Base-by-base conservation (phyloP, 768 basidiomycete species). In the Trametes punicea region DNA sequence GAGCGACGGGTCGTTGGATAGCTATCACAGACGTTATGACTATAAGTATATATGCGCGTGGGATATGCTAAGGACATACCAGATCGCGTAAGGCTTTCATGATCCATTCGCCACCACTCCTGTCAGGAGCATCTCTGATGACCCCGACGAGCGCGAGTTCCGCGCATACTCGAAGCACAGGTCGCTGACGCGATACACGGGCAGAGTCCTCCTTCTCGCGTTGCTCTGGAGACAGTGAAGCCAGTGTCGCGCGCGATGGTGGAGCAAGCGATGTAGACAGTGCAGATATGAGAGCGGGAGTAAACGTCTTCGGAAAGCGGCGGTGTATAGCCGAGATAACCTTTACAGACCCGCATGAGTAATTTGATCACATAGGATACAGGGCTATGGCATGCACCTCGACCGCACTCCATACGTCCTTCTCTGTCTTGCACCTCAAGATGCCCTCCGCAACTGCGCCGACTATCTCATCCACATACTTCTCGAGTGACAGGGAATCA, bases 401-500 rank as follows among this genome's bases (percentile, higher is more conserved):
- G 16, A 93, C 89, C 25, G 93, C 93, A 55, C 85, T 86, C 86
- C 89, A 89, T 18, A 92, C 81, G 64, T 99, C 96, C 61, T 87
- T 86, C 70, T 97, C 96, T 0, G 89, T 90, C 75, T 93, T 97
- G 71, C 94, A 96, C 60, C 88, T 82, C 8, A 72, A 72, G 36
- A 94, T 76, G 4, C 97, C 97, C 67, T 99, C 97, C 2, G 91
- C 74, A 1, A 87, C 78, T 6, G 94, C 95, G 10, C 84, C 83
- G 1, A 88, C 90, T 59, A 98, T 87, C 73, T 99, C 97, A 66
- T 97, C 95, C 45, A 95, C 79, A 69, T 99, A 98, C 72, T 97
- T 98, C 74, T 93, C 93, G 54, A 99, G 77, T 2, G 92, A 86
- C 51, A 99, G 79, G 0, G 88, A 80, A 59, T 94, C 88, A 61